Percentiles rank a stretch among this genome's conserved stretches.
These are phyloP conservation scores for Purshia tridentata DNA, from an alignment of 306 rosid species.

Conservation along the genomic window DNA sequence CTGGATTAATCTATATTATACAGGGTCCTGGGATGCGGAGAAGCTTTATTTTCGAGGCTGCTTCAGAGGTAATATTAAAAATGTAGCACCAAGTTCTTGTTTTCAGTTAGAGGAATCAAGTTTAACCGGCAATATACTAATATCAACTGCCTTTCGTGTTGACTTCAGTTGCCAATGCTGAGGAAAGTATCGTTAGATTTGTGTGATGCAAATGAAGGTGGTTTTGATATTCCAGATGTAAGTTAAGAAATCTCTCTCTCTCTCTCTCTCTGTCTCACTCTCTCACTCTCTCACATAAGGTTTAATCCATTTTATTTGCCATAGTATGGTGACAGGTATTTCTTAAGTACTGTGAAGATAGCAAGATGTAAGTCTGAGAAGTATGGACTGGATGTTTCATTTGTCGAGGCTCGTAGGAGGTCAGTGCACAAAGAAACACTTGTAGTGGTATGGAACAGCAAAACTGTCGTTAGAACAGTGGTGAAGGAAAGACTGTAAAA, in stretches of 20 bases:
- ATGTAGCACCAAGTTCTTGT: neutral
- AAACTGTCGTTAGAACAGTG: conserved; percentile 41
- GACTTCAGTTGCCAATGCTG: conserved; percentile 62
- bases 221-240: conserved; percentile 68
- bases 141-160: conserved; percentile 20
- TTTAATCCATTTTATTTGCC: conserved; percentile 20
- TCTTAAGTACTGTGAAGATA: conserved; percentile 54
- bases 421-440: conserved; percentile 65
- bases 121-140: conserved; percentile 7
- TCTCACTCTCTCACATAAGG: neutral
- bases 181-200: conserved; percentile 66
- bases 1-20: conserved; percentile 18
- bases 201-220: conserved; percentile 77
- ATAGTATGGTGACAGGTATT: conserved; percentile 45
- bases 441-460: conserved; percentile 61
- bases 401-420: conserved; percentile 26
- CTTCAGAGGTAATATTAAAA: conserved; percentile 49
- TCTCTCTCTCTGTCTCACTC: neutral
- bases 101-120: conserved; percentile 22
- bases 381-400: conserved; percentile 34
- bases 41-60: conserved; percentile 53
- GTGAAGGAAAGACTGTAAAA: conserved; percentile 64
- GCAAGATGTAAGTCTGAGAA: conserved; percentile 59
- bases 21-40: conserved; percentile 69
- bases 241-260: conserved; percentile 25